Base-by-base conservation (phyloP, 148 eudicot species). In the Beta vulgaris region DNA sequence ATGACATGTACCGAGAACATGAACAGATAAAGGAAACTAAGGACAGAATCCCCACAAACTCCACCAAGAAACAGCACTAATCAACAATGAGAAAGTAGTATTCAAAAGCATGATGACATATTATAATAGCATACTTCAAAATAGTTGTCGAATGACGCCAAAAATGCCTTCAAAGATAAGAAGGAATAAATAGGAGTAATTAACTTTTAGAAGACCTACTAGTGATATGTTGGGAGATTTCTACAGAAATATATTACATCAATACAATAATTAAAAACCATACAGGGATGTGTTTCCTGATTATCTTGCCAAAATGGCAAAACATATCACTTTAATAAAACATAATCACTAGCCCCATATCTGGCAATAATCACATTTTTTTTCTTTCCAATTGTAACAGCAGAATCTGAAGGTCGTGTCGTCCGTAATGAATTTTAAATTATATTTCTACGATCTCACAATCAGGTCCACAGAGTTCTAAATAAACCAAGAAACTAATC, bases 41-140 rank as follows among this genome's bases (percentile, higher is more conserved):
- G 19, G 31, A 29, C 61, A 43, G 57, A 73, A 73, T 73, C 28
- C 76, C 42, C 6, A n/a, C n/a, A 61, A 28, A 73, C 46, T 58
- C 75, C 75, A 58, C 63, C 46, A 70, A 40, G 46, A 51, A 25
- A 72, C 31, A 72, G 16, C 32, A 26, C 3, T 16, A 58, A 58
- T 72, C 66, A 58, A 28, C 9, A 55, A 25, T 35, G 5, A 71
- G 61, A 42, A 54, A 31, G 51, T 31, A 42, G 18, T 25, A 26
- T n/a, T 21, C 42, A 34, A 32, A 15, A 60, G 10, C 68, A 28
- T 73, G 67, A 23, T 59, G 51, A 59, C 67, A 73, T 15, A 60
- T 58, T 61, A 14, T 40, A 39, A 73, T 25, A 59, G 54, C 26
- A 60, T 44, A 26, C 26, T 19, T 23, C 37, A 7, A 28, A 8